Base-by-base conservation (phyloP, 768 basidiomycete species). In the Coprinellus micaceus region DNA sequence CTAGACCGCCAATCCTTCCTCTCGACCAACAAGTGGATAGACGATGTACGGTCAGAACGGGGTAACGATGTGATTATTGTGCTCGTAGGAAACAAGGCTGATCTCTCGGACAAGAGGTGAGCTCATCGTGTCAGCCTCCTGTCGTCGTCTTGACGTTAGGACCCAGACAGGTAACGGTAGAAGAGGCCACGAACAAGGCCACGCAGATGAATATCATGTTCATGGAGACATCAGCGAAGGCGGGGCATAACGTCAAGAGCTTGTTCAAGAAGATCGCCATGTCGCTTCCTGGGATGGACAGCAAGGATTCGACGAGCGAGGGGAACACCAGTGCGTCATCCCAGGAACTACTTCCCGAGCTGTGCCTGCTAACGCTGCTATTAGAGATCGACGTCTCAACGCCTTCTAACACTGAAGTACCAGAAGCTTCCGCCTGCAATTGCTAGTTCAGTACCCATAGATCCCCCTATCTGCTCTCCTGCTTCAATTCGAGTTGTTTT, bases 211-310 rank as follows among this genome's bases (percentile, higher is more conserved):
- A 87, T 65, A 92, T 98, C 62, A 92, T 98, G 88, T 97, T 96
- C 68, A 98, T 98, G 88, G 97, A 99, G 74, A 98, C 97, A 9
- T 97, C 94, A 26, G 97, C 97, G 28, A 99, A 99, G 71, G 97
- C 97, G 6, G 97, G 97, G 2, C 97, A 98, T 70, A 99, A 99
- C 61, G 97, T 99, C 59, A 99, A 99, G 78, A 91, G 91, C 62
- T 72, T 99, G 62, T 99, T 99, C 81, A 95, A 98, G 78, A 98
- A 98, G 80, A 99, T 99, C 62, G 97, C 97, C 1, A 86, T 98
- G 88, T 94, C 94, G 2, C 74, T 99, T 49, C 96, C 97, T 19
- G 97, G 97, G 12, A 94, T 94, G 84, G 93, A 95, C n/a, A 17
- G 40, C 65, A 93, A 89, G 69, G 91, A 88, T 33, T 77, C 64